phyloP scores from a whole-genome alignment of 2,329 filamentous ascomycete genomes.

The Ceratocystis smalleyi region DNA sequence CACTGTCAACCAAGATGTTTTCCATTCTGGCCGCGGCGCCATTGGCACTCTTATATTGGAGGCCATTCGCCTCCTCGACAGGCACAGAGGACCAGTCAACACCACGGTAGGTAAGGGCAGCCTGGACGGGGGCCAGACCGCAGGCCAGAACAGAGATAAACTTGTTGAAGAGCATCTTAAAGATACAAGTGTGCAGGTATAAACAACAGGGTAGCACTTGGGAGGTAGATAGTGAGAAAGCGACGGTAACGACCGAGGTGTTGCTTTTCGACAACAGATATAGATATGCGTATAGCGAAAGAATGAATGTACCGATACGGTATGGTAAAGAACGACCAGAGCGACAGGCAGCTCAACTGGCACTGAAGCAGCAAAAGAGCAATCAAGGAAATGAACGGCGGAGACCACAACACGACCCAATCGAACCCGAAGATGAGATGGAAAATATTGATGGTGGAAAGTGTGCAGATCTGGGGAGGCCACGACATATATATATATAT shows the following conservation, averaged over 20 bases:
- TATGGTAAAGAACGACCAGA: conserved; percentile 1
- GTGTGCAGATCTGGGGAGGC: neutral
- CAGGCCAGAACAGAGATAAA: conserved; percentile 7
- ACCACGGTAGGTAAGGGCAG: conserved; percentile 46
- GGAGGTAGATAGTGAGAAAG: neutral
- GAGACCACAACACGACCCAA: neutral
- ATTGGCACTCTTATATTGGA: conserved; percentile 41
- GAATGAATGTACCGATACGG: conserved; percentile 1
- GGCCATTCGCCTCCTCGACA: conserved; percentile 46
- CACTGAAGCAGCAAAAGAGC: neutral
- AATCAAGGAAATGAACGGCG: neutral
- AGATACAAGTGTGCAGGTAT: neutral
- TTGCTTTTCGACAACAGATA: neutral
- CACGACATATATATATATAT: neutral
- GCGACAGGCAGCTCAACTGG: neutral
- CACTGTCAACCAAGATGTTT: conserved; percentile 42
- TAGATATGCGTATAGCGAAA: neutral
- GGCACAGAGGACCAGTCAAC: conserved; percentile 55
- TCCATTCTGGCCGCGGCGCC: conserved; percentile 43
- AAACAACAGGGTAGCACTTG: neutral
- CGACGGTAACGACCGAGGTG: conserved; percentile 4
- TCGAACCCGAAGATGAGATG: neutral
- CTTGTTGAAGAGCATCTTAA: conserved; percentile 11
- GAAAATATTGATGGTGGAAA: neutral
- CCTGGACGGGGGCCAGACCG: conserved; percentile 17